Base-by-base conservation (phyloP, 345 rosid species). In the Syzygium oleosum region DNA sequence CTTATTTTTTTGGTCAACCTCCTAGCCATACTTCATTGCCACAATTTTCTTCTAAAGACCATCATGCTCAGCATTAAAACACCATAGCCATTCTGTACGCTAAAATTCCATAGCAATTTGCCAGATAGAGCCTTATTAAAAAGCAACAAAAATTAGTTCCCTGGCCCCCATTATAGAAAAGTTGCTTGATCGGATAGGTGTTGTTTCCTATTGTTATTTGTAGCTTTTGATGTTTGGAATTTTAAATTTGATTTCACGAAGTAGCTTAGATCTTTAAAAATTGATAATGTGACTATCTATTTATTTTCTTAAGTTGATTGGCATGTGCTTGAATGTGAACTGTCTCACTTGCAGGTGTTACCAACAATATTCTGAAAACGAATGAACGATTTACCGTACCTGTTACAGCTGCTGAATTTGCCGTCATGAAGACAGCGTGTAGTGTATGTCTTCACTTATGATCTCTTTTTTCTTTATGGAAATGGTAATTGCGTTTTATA, bases 371-470 rank as follows among this genome's bases (percentile, higher is more conserved):
- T 91, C 88, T 92, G 65, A 94, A 91, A 85, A 93, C 94, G 56
- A 93, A 54, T 23, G 99, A 96, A 9, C 91, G 93, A 53, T 83
- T 98, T 38, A 90, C 87, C 87, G 95, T 98, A 89, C 97, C 98
- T 77, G 92, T 96, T 51, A 92, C 98, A 46, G 90, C 90, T 43
- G 98, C 95, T 88, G 99, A 98, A 92, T 96, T 98, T 89, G 90
- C 95, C 17, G 99, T 96, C 87, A 53, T 98, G 94, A 98, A 94
- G 95, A 93, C 97, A 85, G 97, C 97, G 68, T 96, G 94, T 92
- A 95, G 95, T 89, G 98, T 98, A 95, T 91, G 96, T 86, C 84
- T 43, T 14, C 63, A 3, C 51, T n/a, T 53, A 31, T 84, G 19
- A 53, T 53, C 59, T 84, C 6, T n/a, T 52, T 34, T 22, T 84